phyloP scores from a whole-genome alignment of 202 grass and related monocot species.

The Zizania palustris region DNA sequence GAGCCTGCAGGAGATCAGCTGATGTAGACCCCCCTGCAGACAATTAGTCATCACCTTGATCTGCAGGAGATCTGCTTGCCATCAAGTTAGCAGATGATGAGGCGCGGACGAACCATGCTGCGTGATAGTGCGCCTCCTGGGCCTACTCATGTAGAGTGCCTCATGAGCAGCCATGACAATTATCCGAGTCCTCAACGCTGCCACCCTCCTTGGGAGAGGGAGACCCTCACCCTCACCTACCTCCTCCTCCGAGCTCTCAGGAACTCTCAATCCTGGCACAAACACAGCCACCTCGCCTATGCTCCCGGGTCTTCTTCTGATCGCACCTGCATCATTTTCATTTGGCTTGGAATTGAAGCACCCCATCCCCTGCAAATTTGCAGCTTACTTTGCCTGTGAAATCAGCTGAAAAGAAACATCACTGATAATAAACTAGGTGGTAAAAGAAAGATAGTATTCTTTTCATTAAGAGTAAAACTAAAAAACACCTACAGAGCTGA shows the following conservation, averaged over 20 bases:
- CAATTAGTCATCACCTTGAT: background rate
- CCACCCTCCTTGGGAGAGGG: slow-evolving; percentile 49
- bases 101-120: slow-evolving; percentile 53
- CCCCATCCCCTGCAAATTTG: slow-evolving; percentile 52
- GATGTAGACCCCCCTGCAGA: slow-evolving; percentile 53
- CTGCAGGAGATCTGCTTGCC: too few species aligned
- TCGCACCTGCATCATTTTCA: slow-evolving; percentile 32
- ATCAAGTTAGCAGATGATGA: background rate
- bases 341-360: slow-evolving; percentile 56
- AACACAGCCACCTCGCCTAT: slow-evolving; percentile 74
- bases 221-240: slow-evolving; percentile 41
- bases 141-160: slow-evolving; percentile 49
- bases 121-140: slow-evolving; percentile 47
- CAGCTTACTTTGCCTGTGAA: background rate
- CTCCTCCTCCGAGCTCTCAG: slow-evolving; percentile 51
- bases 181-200: slow-evolving; percentile 46
- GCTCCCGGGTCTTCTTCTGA: slow-evolving; percentile 54
- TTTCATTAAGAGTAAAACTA: background rate
- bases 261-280: slow-evolving; percentile 54
- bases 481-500: slow-evolving; percentile 27
- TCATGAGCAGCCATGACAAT: slow-evolving; percentile 58
- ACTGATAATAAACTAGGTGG: background rate
- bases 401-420: background rate
- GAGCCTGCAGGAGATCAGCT: slow-evolving; percentile 53
- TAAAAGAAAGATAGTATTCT: background rate